Evolutionary conservation across 2,329 filamentous ascomycete species (phyloP).

Genomic region (Claviceps fusiformis): DNA sequence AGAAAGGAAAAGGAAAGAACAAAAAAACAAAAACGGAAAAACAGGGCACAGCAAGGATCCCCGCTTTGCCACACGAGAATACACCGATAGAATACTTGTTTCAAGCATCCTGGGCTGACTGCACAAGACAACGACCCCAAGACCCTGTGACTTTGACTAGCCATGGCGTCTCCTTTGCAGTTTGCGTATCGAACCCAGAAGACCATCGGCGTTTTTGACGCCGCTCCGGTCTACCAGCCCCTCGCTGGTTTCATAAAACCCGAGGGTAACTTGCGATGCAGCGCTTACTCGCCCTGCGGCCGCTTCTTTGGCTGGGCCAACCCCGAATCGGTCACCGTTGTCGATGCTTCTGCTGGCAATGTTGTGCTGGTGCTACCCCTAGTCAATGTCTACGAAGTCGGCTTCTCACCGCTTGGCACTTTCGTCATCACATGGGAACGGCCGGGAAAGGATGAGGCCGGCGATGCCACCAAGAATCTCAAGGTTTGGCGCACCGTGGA

Average conservation of each 20-base stretch:
- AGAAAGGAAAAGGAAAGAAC: too few species aligned
- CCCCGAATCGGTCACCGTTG: constrained; percentile 70
- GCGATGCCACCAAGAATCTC: constrained; percentile 88
- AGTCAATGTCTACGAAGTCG: constrained; percentile 81
- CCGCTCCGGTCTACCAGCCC: constrained; percentile 73
- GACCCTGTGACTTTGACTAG: constrained; percentile 74
- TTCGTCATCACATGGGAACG: constrained; percentile 97
- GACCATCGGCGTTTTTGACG: constrained; percentile 87
- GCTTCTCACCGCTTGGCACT: constrained; percentile 83
- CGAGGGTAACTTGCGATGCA: constrained; percentile 89
- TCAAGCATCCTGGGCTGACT: constrained; percentile 11
- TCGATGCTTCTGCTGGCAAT: constrained; percentile 67
- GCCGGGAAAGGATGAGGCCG: constrained; percentile 79
- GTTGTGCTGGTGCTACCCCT: constrained; percentile 63
- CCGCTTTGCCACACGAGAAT: not conserved
- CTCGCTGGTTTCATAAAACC: constrained; percentile 75
- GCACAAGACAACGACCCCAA: constrained; percentile 12
- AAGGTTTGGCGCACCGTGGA: constrained; percentile 89
- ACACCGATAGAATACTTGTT: not conserved
- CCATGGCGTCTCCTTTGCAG: constrained; percentile 87
- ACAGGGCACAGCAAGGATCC: not conserved
- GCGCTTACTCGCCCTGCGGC: constrained; percentile 88
- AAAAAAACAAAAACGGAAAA: not conserved
- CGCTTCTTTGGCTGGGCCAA: constrained; percentile 94
- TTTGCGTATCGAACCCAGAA: constrained; percentile 96